Base-by-base conservation (phyloP, 2,329 filamentous ascomycete species). In the Fusarium beomiforme region DNA sequence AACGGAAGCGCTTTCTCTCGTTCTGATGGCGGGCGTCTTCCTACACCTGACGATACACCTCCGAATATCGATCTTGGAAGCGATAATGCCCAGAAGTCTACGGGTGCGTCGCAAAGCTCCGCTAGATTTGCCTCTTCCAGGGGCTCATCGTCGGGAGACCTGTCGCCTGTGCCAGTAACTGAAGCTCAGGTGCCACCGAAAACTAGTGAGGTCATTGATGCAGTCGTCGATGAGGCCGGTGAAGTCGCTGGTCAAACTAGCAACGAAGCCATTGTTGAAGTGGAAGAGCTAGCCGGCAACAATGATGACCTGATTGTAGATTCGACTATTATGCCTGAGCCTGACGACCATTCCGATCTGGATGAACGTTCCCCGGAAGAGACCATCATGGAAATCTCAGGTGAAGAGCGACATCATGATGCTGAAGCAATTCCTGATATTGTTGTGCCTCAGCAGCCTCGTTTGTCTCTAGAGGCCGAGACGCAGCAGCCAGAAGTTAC, bases 11-110 rank as follows among this genome's bases (percentile, higher is more conserved):
- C 66, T 59, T 75, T 77, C 69, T 81, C 79, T 72, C 81, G 74
- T 74, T 82, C 79, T 67, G 82, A 81, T 42, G 79, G 81, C 29
- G 83, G 79, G 53, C 84, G 85, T 67, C 79, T 88, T 67, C 85
- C 86, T 65, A 88, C 86, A 42, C 86, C 86, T 57, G 86, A 88
- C 68, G 83, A 87, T 69, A 88, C 83, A 57, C 83, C 83, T 19
- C 83, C 84, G 3, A 82, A 83, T 24, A 62, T 74, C 19, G 76
- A 78, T 24, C 43, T 55, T 43, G 73, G 76, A 36, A 58, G 62
- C 11, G 69, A 71, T 19, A 71, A 71, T 37, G 51, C 56, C 5
- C 72, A 59, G 16, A 79, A 77, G 53, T 69, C 73, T 21, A 59
- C 47, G 23, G 60, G 56, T 29, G 36, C 41, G 24, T 69, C 72